These are phyloP conservation scores for Taiwanofungus camphoratus DNA, from an alignment of 1,284 basidiomycete genomes.

Conservation along the genomic window DNA sequence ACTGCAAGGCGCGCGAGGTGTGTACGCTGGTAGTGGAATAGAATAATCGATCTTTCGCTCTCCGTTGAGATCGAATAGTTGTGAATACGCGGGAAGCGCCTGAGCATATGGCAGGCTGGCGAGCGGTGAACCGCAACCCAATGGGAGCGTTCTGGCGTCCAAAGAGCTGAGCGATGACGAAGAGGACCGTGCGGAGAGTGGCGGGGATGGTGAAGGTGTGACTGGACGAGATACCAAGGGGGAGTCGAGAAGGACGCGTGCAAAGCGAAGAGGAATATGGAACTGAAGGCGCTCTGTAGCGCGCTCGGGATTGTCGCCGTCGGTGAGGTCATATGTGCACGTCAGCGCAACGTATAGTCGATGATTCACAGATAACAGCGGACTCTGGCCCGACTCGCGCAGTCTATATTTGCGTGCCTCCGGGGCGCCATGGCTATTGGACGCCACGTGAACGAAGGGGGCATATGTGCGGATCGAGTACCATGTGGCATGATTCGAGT, in stretches of 20 bases:
- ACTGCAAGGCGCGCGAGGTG: slow-evolving; percentile 21
- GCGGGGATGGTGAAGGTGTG: background rate
- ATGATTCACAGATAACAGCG: slow-evolving; percentile 56
- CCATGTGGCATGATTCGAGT: slow-evolving; percentile 38
- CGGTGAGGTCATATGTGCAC: slow-evolving; percentile 48
- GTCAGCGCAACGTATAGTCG: slow-evolving; percentile 45
- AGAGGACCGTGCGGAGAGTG: slow-evolving; percentile 4
- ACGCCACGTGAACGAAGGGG: slow-evolving; percentile 34
- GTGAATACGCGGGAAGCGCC: slow-evolving; percentile 66
- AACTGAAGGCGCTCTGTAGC: slow-evolving; percentile 34
- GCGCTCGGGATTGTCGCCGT: slow-evolving; percentile 25
- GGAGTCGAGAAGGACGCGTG: slow-evolving; percentile 21
- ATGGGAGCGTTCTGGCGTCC: background rate
- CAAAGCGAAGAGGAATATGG: slow-evolving; percentile 52
- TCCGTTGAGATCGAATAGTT: slow-evolving; percentile 68
- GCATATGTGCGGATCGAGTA: slow-evolving; percentile 53
- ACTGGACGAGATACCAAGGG: background rate
- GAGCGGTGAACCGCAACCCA: slow-evolving; percentile 5
- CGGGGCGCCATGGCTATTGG: slow-evolving; percentile 11
- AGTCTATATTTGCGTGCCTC: slow-evolving; percentile 49
- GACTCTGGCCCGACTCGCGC: slow-evolving; percentile 41
- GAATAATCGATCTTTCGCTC: slow-evolving; percentile 63
- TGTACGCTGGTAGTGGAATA: slow-evolving; percentile 61
- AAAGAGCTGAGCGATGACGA: slow-evolving; percentile 5
- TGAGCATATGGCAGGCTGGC: slow-evolving; percentile 29